phyloP scores from a whole-genome alignment of 2,329 filamentous ascomycete species.

The Amphichorda felina region DNA sequence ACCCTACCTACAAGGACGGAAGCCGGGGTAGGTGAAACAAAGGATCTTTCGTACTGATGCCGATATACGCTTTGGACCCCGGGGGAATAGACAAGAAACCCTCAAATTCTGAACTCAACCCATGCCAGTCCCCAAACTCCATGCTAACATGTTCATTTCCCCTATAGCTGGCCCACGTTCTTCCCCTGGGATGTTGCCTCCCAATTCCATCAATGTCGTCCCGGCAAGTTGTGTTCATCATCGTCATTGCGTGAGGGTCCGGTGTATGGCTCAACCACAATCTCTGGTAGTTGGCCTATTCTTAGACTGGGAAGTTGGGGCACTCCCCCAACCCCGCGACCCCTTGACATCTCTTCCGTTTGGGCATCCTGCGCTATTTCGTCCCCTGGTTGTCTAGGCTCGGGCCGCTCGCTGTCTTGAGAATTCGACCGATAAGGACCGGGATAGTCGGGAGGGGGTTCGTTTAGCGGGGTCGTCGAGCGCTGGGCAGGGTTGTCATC shows the following conservation, averaged over 20 bases:
- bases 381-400: background rate
- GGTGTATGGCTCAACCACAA: conserved; percentile 43
- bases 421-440: conserved; percentile 20
- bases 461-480: conserved; percentile 28
- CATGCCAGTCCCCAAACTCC: background rate
- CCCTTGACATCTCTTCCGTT: conserved; percentile 1
- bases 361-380: background rate
- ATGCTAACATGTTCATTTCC: background rate
- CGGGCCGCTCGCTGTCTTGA: conserved; percentile 5
- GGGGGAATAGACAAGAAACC: too few species aligned
- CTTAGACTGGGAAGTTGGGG: conserved; percentile 42
- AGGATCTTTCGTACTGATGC: too few species aligned
- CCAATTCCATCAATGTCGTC: background rate
- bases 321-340: conserved; percentile 23
- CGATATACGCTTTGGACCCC: too few species aligned
- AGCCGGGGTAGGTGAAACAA: too few species aligned
- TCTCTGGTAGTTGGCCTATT: conserved; percentile 38
- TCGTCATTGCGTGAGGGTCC: conserved; percentile 11
- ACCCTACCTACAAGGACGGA: too few species aligned
- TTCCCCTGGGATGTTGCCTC: too few species aligned
- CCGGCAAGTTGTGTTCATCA: background rate
- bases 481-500: conserved; percentile 26
- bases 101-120: too few species aligned
- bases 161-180: background rate
- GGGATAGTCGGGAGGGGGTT: conserved; percentile 40